Evolutionary conservation across 2,329 filamentous ascomycete genomes (phyloP), one percentile per base, ranked within the genome.

Genomic region (Pseudocercospora crystallina): DNA sequence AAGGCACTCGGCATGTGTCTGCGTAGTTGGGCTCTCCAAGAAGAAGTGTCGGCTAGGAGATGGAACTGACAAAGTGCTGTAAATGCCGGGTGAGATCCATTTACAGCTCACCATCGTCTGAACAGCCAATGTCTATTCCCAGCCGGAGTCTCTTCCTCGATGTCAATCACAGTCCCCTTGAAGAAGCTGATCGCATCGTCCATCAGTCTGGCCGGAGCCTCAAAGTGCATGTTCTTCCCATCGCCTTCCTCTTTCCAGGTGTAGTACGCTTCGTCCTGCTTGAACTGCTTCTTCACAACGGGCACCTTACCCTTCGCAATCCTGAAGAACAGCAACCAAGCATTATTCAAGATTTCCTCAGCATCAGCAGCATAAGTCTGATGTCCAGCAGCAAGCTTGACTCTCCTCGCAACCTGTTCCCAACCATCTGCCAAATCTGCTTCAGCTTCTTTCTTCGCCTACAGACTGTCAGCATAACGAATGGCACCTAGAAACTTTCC

Each of bases 291-390:
- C 12, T 62, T 58, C 8, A 54, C 59, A 1, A 73, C 65, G 2
- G 67, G 64, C 2, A 73, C 61, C 14, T 70, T 60, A 1, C 65
- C 68, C 5, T 50, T 56, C 31, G 73, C 59, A 2, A 71, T 65
- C 20, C 60, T 54, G 39, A 59, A 50, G 41, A 72, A 71, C 14
- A 73, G 58, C 2, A 47, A 51, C 48, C 64, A 61, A 12, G 73
- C 63, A 29, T 65, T 61, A 7, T 65, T 51, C 43, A 75, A 57
- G 48, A 71, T 68, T 29, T 66, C 57, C 45, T 69, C 68, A 2
- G 65, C 72, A 57, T 73, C 70, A 1, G 58, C 68, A 8, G 57
- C 53, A 31, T 64, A 59, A 1, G 71, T 75, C 26, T 68, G 60
- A 60, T 75, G 72, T 1, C 70, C 71, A 67, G 38, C 62, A 63